A percentile compares a stretch with the other conserved stretches of the same genome.
phyloP scores from a whole-genome alignment of 768 basidiomycete genomes.

The Coprinopsis sp. region DNA sequence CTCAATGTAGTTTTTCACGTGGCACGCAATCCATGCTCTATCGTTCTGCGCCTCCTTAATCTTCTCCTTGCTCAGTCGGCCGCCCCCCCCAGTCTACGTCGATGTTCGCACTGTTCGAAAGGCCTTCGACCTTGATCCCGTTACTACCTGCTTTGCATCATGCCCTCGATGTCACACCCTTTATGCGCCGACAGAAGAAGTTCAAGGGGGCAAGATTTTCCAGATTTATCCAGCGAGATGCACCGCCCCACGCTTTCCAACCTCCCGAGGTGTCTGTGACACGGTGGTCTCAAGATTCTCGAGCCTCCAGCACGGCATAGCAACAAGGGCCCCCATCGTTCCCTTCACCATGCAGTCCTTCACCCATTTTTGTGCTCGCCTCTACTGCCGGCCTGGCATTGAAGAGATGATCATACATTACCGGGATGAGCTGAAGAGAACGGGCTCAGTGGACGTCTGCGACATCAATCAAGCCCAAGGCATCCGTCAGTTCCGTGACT shows the following conservation, averaged over 20 bases:
- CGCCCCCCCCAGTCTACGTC: no score
- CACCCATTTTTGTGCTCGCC: background rate
- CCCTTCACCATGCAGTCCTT: constrained; percentile 5
- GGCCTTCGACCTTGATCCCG: background rate
- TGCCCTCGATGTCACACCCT: constrained; percentile 1
- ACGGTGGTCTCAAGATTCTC: no score
- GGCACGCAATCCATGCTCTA: no score
- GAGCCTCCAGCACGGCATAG: no score
- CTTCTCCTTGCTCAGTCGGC: no score
- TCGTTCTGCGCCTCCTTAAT: no score
- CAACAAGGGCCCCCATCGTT: background rate
- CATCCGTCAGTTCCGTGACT: background rate
- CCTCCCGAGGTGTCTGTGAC: no score
- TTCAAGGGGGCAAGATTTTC: no score
- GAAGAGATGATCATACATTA: constrained; percentile 1
- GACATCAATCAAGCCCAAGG: constrained; percentile 6
- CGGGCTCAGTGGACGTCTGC: background rate
- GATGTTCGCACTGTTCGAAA: background rate
- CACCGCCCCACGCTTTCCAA: no score
- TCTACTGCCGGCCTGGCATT: constrained; percentile 4
- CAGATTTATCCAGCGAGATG: constrained; percentile 1
- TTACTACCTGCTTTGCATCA: background rate
- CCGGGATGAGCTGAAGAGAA: no score
- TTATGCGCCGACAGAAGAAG: background rate
- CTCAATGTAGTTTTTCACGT: no score